A percentile compares a stretch with the other conserved stretches of the same genome.
These are phyloP conservation scores for Cystobasidiaceae sp. DNA, from an alignment of 1,284 basidiomycete species.

Conservation along the genomic window DNA sequence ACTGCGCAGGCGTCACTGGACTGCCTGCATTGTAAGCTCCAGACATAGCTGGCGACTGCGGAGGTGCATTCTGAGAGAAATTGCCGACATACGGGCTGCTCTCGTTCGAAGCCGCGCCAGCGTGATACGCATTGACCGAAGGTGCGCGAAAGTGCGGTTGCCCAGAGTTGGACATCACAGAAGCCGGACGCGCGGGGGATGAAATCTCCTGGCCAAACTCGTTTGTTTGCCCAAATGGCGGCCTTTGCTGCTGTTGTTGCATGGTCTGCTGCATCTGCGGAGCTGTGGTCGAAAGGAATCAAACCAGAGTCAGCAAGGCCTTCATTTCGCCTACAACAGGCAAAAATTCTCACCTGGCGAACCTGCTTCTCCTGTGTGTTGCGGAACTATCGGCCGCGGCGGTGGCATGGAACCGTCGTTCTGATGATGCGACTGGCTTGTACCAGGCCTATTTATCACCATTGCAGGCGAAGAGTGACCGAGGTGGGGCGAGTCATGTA, in stretches of 20 bases:
- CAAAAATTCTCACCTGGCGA: slow-evolving; percentile 3
- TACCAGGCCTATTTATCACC: neutral
- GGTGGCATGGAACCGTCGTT: neutral
- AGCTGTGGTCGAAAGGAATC: neutral
- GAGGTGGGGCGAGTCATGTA: slow-evolving; percentile 3
- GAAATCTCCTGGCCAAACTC: neutral
- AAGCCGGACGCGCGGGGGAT: slow-evolving; percentile 18
- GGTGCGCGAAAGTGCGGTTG: slow-evolving; percentile 17
- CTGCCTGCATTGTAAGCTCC: neutral
- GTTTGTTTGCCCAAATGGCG: neutral
- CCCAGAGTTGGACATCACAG: slow-evolving; percentile 1
- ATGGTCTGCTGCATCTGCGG: neutral
- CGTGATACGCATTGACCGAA: slow-evolving; percentile 7
- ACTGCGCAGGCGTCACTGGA: too few relatives aligned
- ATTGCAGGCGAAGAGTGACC: slow-evolving; percentile 4
- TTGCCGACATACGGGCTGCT: slow-evolving; percentile 8
- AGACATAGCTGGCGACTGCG: neutral
- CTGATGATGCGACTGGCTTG: neutral
- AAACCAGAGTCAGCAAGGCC: neutral
- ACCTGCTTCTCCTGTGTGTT: neutral
- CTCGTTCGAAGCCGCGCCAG: neutral
- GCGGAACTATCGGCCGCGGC: neutral
- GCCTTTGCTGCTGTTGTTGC: neutral
- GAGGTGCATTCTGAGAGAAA: neutral
- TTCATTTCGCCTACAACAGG: neutral